Evolutionary conservation across 1,139 yeast species (phyloP), one percentile per base, ranked within the genome.

Genomic region (Suhomyces ambrosiae): DNA sequence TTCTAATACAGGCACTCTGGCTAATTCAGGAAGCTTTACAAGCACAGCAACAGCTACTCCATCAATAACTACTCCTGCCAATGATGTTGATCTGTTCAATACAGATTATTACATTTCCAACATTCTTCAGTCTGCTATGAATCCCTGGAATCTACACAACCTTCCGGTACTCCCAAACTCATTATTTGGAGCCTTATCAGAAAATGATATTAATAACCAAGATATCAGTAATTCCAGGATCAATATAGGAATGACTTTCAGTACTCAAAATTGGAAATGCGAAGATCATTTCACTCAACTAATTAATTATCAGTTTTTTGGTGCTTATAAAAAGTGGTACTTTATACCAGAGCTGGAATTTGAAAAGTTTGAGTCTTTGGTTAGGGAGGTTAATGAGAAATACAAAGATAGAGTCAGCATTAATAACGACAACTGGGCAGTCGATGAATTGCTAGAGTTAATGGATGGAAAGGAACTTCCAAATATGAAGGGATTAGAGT

Each of bases 281-380:
- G 94, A 85, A 52, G 96, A 87, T 49, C 92, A 84, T 49, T 82
- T 80, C 55, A 65, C 89, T 1, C 85, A 84, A 42, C 64, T 76
- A 7, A 68, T 79, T 18, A 83, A 82, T 53, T 86, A 76, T 50
- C 86, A 80, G 45, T 86, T 84, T 48, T 60, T 76, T 37, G 95
- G 95, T 7, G 82, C 82, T 4, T 63, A 75, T 17, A 82, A 80
- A 52, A 64, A 82, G n/a, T 86, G 95, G 95, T 86, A 83, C 50
- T 79, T 88, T 30, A 75, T 89, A 13, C 83, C 92, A 0, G 88
- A 86, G n/a, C 67, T 68, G 46, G 80, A 80, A 38, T 79, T 82
- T 35, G 76, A 66, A 7, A 74, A 74, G 43, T 86, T 82, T 54
- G 95, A 88, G 53, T 46, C 50, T 1, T 60, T 81, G 16, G 16